These are phyloP conservation scores for Neurospora sp. DNA, from an alignment of 495 filamentous ascomycete species.

Conservation along the genomic window DNA sequence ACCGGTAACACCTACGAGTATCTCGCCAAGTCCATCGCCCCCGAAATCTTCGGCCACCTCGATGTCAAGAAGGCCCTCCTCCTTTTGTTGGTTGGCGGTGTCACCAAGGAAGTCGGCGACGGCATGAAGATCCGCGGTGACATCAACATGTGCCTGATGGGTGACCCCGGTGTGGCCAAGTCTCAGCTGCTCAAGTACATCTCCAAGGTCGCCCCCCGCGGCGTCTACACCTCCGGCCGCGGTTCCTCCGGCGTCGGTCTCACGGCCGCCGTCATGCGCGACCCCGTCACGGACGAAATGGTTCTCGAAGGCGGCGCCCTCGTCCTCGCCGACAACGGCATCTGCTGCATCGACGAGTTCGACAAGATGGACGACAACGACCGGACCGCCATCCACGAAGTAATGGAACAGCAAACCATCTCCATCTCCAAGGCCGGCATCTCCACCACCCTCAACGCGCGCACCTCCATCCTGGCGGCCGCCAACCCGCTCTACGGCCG, in stretches of 20 bases:
- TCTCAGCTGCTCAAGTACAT: conserved; percentile 97
- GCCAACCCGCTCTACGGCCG: conserved; percentile 96
- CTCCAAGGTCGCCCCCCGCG: conserved; percentile 91
- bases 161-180: conserved; percentile 98
- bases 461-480: conserved; percentile 93
- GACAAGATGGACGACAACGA: conserved; percentile 99
- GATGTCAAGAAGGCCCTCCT: conserved; percentile 98
- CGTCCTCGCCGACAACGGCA: conserved; percentile 92
- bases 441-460: conserved; percentile 87
- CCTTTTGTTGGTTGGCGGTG: conserved; percentile 87
- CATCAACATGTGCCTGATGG: conserved; percentile 98
- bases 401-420: conserved; percentile 99
- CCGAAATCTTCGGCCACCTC: conserved; percentile 91
- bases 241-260: conserved; percentile 95
- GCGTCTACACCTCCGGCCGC: conserved; percentile 95
- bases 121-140: conserved; percentile 98
- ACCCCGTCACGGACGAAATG: conserved; percentile 98
- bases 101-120: conserved; percentile 94
- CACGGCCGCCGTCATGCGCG: conserved; percentile 95
- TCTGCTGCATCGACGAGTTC: conserved; percentile 99
- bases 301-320: conserved; percentile 93
- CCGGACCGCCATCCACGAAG: conserved; percentile 96
- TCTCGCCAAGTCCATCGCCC: conserved; percentile 88
- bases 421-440: conserved; percentile 98
- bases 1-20: conserved; percentile 91